Conservation (phyloP, 1,139 yeast species). For the Debaryomycetaceae sp. region DNA sequence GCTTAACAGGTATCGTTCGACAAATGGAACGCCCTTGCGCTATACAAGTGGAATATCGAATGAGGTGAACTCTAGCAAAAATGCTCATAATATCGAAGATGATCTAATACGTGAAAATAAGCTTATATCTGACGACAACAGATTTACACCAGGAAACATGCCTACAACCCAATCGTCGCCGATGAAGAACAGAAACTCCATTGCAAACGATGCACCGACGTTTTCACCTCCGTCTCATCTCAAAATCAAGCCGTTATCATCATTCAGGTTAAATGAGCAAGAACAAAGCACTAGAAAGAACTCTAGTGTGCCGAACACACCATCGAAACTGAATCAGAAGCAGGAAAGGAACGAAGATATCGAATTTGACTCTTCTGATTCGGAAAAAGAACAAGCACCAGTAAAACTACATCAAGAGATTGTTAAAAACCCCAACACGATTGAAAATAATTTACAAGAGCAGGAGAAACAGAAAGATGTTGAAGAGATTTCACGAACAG, state of each 20-base stretch:
- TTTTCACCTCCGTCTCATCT: conserved; percentile 13
- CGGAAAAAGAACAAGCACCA: background rate
- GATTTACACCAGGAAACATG: conserved; percentile 16
- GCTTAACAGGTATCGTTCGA: conserved; percentile 9
- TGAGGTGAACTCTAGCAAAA: conserved; percentile 1
- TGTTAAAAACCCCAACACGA: background rate
- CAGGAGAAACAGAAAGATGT: background rate
- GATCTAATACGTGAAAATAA: conserved; percentile 15
- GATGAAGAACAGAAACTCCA: background rate
- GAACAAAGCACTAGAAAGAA: background rate
- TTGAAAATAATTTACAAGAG: background rate
- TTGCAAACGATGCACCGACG: background rate
- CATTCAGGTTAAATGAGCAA: background rate
- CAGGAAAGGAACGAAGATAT: too few species aligned
- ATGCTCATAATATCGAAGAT: conserved; percentile 11
- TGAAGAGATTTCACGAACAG: conserved; percentile 13
- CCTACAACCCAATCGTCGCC: conserved; percentile 4
- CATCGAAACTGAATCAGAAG: background rate
- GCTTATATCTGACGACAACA: conserved; percentile 21
- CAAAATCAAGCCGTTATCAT: conserved; percentile 9
- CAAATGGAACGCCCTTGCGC: conserved; percentile 17
- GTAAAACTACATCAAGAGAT: background rate
- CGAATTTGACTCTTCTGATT: conserved; percentile 19
- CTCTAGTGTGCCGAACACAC: background rate
- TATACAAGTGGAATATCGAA: background rate